phyloP scores from a whole-genome alignment of 495 filamentous ascomycete genomes.

The Pseudoneurospora amorphoporcata region DNA sequence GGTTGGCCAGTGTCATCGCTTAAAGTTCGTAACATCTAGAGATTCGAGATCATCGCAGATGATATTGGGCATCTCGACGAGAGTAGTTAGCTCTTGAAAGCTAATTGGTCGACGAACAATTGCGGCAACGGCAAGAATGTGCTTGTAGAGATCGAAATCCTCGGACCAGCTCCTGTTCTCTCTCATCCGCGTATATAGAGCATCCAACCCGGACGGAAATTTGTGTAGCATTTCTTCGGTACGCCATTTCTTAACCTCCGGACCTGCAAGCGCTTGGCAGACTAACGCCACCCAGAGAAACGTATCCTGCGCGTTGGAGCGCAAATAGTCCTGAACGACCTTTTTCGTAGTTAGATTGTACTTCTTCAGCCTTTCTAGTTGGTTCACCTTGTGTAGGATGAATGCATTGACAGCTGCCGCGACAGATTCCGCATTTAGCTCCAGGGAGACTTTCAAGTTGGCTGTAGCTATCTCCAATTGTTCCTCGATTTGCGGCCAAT shows the following conservation, averaged over 20 bases:
- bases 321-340: no score
- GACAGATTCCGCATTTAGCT: no score
- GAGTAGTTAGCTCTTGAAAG: conserved; percentile 10
- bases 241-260: not conserved
- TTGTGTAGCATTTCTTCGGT: conserved; percentile 1
- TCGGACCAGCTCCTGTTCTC: not conserved
- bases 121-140: conserved; percentile 6
- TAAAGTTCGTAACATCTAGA: no score
- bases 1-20: no score
- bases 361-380: no score
- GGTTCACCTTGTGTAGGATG: no score
- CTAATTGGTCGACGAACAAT: conserved; percentile 12
- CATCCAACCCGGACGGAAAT: conserved; percentile 9
- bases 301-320: no score
- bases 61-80: not conserved
- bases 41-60: not conserved
- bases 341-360: no score
- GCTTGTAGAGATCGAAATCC: not conserved
- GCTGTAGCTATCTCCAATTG: no score
- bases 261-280: conserved; percentile 13
- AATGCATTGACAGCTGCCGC: no score
- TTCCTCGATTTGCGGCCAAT: no score
- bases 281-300: conserved; percentile 29
- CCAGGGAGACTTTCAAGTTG: no score
- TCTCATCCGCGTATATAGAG: conserved; percentile 7